phyloP scores from a whole-genome alignment of 805 yeast genomes.

The Pichia gijzeniarum region DNA sequence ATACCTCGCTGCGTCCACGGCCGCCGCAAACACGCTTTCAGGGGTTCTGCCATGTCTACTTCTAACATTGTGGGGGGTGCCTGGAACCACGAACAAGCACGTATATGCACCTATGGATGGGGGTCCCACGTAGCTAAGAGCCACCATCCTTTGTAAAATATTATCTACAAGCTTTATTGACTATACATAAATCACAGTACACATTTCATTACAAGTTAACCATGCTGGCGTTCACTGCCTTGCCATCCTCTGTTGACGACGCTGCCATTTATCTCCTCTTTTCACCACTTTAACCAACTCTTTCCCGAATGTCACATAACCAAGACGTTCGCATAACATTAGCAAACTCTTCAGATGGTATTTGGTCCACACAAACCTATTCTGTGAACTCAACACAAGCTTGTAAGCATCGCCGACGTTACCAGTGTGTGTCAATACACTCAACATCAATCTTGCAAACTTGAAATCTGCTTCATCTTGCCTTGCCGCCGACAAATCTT shows the following conservation, averaged over 20 bases:
- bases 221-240: too few relatives aligned
- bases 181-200: too few relatives aligned
- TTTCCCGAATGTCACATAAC: constrained; percentile 33
- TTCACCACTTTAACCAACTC: constrained; percentile 23
- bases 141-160: too few relatives aligned
- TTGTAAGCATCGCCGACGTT: constrained; percentile 63
- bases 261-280: constrained; percentile 16
- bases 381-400: constrained; percentile 58
- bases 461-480: constrained; percentile 49
- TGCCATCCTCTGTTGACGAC: constrained; percentile 7
- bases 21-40: too few relatives aligned
- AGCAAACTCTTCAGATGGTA: constrained; percentile 39
- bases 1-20: too few relatives aligned
- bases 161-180: too few relatives aligned
- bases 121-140: too few relatives aligned
- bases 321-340: constrained; percentile 35
- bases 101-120: too few relatives aligned
- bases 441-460: constrained; percentile 70
- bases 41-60: too few relatives aligned
- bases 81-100: too few relatives aligned
- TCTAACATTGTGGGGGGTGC: too few relatives aligned
- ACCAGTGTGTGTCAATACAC: constrained; percentile 48
- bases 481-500: constrained; percentile 27
- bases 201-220: too few relatives aligned
- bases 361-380: constrained; percentile 64